Conservation (phyloP, 2,329 filamentous ascomycete species). For the Penicillium sp. region DNA sequence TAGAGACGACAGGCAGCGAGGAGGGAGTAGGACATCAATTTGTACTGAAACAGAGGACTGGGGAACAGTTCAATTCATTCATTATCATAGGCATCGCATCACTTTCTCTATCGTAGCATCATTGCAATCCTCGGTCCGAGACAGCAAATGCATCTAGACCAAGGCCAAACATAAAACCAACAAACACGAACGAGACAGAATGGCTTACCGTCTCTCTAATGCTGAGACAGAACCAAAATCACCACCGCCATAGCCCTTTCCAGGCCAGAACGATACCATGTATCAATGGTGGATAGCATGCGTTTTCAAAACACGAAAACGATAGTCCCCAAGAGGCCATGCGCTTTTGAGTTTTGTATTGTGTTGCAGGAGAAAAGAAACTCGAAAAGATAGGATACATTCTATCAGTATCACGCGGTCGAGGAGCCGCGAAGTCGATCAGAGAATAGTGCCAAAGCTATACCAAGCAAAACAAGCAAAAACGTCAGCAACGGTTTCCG, state of each 20-base stretch:
- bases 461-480: constrained; percentile 33
- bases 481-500: constrained; percentile 35
- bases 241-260: not conserved
- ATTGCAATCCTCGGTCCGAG: constrained; percentile 14
- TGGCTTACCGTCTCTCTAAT: not conserved
- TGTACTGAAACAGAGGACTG: not conserved
- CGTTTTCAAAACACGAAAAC: not conserved
- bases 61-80: constrained; percentile 13
- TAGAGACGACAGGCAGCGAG: not conserved
- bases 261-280: not conserved
- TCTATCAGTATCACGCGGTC: constrained; percentile 17
- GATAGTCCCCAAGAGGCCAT: not conserved
- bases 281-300: not conserved
- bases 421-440: constrained; percentile 24
- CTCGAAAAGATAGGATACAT: constrained; percentile 3
- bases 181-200: constrained; percentile 6
- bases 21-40: not conserved
- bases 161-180: constrained; percentile 8
- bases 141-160: constrained; percentile 6
- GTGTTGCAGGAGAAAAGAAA: constrained; percentile 6
- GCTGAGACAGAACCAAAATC: constrained; percentile 1
- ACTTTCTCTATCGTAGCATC: constrained; percentile 28
- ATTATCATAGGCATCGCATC: constrained; percentile 25
- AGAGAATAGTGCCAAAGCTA: constrained; percentile 49
- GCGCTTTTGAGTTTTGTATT: constrained; percentile 8